A percentile compares a stretch with the other conserved stretches of the same genome.
These are phyloP conservation scores for Diaporthe sp. DNA, from an alignment of 2,329 filamentous ascomycete species.

Conservation along the genomic window DNA sequence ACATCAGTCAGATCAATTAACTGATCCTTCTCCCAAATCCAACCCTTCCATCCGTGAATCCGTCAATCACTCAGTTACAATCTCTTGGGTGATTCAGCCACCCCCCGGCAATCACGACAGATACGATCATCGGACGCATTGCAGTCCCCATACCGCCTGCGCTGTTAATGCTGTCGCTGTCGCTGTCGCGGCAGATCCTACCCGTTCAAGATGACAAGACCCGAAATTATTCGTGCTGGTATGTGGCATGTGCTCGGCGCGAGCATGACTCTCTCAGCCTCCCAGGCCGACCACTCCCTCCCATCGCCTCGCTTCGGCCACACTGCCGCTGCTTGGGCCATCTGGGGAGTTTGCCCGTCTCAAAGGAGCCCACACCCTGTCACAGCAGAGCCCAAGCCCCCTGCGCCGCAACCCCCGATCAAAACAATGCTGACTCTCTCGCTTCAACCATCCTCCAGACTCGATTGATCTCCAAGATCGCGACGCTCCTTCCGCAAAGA, in stretches of 20 bases:
- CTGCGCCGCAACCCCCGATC: conserved; percentile 1
- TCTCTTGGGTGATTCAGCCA: conserved; percentile 6
- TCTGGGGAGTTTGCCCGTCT: conserved; percentile 12
- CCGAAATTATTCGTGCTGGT: conserved; percentile 70
- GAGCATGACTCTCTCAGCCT: conserved; percentile 29
- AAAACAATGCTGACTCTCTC: conserved; percentile 42
- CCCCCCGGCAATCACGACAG: conserved; percentile 20
- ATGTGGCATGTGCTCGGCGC: conserved; percentile 45
- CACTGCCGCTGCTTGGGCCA: conserved; percentile 21
- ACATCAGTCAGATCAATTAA: background rate
- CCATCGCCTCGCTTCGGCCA: background rate
- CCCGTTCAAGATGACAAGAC: conserved; percentile 65
- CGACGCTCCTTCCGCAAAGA: conserved; percentile 83
- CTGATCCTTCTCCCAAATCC: conserved; percentile 19
- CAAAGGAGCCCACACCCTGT: conserved; percentile 11
- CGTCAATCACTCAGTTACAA: conserved; percentile 10
- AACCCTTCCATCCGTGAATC: conserved; percentile 5
- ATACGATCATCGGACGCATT: conserved; percentile 21
- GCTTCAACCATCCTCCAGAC: conserved; percentile 64
- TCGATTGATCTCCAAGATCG: conserved; percentile 94
- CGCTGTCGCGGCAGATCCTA: conserved; percentile 29
- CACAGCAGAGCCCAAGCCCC: conserved; percentile 23
- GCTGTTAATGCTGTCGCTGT: conserved; percentile 31
- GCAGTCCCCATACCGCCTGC: conserved; percentile 17
- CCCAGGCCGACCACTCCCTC: conserved; percentile 2